phyloP scores from a whole-genome alignment of 305 asterid species.

The Fraxinus baroniana region DNA sequence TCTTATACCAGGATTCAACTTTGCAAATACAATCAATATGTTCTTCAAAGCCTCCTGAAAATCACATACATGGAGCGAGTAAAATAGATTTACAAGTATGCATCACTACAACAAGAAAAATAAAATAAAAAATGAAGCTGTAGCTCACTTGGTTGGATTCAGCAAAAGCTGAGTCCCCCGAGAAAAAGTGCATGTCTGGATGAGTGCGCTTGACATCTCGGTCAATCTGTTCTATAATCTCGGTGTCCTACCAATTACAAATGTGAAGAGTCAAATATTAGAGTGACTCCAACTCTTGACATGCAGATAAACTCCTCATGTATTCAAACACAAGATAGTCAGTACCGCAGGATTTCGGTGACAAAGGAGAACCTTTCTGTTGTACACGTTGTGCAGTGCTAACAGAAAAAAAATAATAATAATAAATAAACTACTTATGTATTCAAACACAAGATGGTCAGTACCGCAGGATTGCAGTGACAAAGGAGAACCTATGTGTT shows the following conservation, averaged over 20 bases:
- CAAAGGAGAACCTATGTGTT: too few species aligned
- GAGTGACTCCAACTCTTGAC: background rate
- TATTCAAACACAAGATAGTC: slow-evolving; percentile 5
- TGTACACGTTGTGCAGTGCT: background rate
- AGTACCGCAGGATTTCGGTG: slow-evolving; percentile 1
- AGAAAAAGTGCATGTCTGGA: slow-evolving; percentile 93
- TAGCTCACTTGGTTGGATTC: slow-evolving; percentile 71
- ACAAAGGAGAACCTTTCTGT: background rate
- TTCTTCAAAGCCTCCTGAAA: slow-evolving; percentile 74
- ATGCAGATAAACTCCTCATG: slow-evolving; percentile 18
- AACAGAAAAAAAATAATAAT: slow-evolving; percentile 6
- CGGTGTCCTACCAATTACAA: slow-evolving; percentile 61
- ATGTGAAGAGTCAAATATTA: slow-evolving; percentile 9
- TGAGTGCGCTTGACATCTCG: slow-evolving; percentile 98
- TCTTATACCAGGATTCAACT: slow-evolving; percentile 96
- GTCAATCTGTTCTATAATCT: slow-evolving; percentile 88
- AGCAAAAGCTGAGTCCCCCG: slow-evolving; percentile 79
- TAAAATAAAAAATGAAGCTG: slow-evolving; percentile 18
- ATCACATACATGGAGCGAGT: slow-evolving; percentile 1
- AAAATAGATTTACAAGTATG: slow-evolving; percentile 5
- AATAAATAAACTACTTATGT: too few species aligned
- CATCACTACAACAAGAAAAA: slow-evolving; percentile 9
- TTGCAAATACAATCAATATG: slow-evolving; percentile 78
- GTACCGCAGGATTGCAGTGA: too few species aligned
- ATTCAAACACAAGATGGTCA: too few species aligned